These are phyloP conservation scores for Aspergillus cristatus DNA, from an alignment of 495 filamentous ascomycete species.

Conservation along the genomic window DNA sequence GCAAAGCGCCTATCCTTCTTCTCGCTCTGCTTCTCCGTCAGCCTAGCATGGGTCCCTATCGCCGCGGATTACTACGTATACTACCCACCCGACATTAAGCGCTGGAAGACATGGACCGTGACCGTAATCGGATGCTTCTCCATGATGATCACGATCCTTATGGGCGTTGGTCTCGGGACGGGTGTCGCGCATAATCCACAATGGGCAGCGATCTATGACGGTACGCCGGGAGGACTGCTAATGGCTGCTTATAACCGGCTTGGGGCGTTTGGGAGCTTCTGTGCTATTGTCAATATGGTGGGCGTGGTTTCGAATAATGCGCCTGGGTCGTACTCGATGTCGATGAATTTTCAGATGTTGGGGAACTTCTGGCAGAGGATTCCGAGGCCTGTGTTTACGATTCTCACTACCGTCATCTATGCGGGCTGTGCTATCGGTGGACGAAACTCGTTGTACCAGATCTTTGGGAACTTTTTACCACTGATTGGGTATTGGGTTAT, in stretches of 20 bases:
- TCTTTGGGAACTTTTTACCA: constrained; percentile 40
- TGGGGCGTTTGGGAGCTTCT: constrained; percentile 61
- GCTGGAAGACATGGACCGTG: constrained; percentile 35
- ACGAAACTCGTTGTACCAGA: constrained; percentile 34
- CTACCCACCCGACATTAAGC: constrained; percentile 41
- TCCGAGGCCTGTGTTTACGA: constrained; percentile 59
- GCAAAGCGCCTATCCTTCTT: constrained; percentile 58
- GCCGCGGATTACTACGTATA: constrained; percentile 52
- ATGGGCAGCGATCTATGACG: constrained; percentile 47
- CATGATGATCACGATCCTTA: constrained; percentile 49
- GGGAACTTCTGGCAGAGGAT: constrained; percentile 51
- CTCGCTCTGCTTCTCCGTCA: constrained; percentile 47
- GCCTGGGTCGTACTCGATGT: constrained; percentile 61
- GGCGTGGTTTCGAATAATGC: constrained; percentile 64
- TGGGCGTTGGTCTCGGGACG: constrained; percentile 65
- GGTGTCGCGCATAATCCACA: constrained; percentile 42
- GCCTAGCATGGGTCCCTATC: constrained; percentile 43
- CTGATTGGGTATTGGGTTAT: constrained; percentile 45
- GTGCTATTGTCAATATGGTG: constrained; percentile 56
- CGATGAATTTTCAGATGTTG: constrained; percentile 66
- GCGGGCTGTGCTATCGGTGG: constrained; percentile 41
- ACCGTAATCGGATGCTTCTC: constrained; percentile 41
- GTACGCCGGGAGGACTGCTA: constrained; percentile 55
- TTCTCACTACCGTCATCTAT: constrained; percentile 32
- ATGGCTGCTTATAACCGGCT: constrained; percentile 54